A percentile compares a stretch with the other conserved stretches of the same genome.
Evolutionary conservation across 1,284 basidiomycete species (phyloP).

Genomic region (Malassezia slooffiae): DNA sequence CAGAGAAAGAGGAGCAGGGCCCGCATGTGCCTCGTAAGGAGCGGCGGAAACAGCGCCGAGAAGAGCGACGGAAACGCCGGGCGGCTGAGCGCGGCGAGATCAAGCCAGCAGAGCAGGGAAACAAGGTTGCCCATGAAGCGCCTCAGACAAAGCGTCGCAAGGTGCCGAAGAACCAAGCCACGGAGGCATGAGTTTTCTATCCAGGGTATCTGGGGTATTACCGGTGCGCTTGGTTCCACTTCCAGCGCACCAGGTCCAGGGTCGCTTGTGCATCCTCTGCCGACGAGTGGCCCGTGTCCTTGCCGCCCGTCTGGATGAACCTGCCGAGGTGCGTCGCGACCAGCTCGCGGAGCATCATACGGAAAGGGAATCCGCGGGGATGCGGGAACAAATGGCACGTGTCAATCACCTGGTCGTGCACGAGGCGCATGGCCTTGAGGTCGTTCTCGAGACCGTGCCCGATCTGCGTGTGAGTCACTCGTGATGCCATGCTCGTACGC

Average conservation of each 20-base stretch:
- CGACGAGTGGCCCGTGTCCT: slow-evolving; percentile 31
- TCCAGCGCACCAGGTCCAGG: slow-evolving; percentile 28
- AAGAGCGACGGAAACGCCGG: too few species aligned
- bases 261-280: slow-evolving; percentile 36
- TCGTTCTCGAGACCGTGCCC: slow-evolving; percentile 44
- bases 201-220: too few species aligned
- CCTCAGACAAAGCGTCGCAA: too few species aligned
- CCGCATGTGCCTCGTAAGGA: slow-evolving; percentile 5
- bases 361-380: slow-evolving; percentile 35
- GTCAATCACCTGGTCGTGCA: slow-evolving; percentile 33
- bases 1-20: background rate
- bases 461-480: slow-evolving; percentile 11
- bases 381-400: slow-evolving; percentile 38
- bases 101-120: too few species aligned
- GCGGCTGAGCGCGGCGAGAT: too few species aligned
- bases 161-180: too few species aligned
- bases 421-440: slow-evolving; percentile 30
- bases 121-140: too few species aligned
- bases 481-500: background rate
- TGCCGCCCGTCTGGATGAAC: slow-evolving; percentile 33
- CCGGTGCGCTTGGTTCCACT: too few species aligned
- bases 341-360: slow-evolving; percentile 31
- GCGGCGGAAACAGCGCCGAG: slow-evolving; percentile 11
- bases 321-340: slow-evolving; percentile 29
- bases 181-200: too few species aligned